Percentiles rank a stretch among this genome's conserved stretches.
Evolutionary conservation across 164 flowering plant species (phyloP).

Genomic region (Vitis rupestris): DNA sequence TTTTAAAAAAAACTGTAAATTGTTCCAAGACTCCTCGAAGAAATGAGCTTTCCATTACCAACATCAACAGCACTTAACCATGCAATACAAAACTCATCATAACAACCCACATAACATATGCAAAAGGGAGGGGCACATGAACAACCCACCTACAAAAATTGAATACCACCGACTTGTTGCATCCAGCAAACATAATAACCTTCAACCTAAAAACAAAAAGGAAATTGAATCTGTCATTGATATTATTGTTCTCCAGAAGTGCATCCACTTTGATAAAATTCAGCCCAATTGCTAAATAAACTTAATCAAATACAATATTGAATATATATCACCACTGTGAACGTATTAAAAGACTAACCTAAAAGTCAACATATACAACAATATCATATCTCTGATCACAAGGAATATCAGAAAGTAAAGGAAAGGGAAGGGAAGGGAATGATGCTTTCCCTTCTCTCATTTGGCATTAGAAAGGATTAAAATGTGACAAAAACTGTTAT

Average conservation of each 20-base stretch:
- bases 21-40: no score
- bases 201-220: conserved; percentile 14
- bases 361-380: no score
- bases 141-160: conserved; percentile 24
- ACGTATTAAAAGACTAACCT: no score
- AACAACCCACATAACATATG: background rate
- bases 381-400: no score
- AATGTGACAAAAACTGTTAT: no score
- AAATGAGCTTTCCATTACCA: background rate
- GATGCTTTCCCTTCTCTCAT: background rate
- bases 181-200: conserved; percentile 45
- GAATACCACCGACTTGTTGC: conserved; percentile 16
- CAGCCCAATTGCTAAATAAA: no score
- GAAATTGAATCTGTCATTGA: background rate
- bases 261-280: no score
- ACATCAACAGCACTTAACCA: background rate
- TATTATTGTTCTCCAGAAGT: no score
- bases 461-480: no score
- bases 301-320: no score
- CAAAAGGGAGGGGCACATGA: background rate
- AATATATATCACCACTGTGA: no score
- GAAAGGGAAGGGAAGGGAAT: background rate
- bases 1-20: no score
- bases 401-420: background rate
- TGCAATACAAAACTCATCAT: background rate